Evolutionary conservation across 2,329 filamentous ascomycete genomes (phyloP).

Genomic region (Moelleriella libera): DNA sequence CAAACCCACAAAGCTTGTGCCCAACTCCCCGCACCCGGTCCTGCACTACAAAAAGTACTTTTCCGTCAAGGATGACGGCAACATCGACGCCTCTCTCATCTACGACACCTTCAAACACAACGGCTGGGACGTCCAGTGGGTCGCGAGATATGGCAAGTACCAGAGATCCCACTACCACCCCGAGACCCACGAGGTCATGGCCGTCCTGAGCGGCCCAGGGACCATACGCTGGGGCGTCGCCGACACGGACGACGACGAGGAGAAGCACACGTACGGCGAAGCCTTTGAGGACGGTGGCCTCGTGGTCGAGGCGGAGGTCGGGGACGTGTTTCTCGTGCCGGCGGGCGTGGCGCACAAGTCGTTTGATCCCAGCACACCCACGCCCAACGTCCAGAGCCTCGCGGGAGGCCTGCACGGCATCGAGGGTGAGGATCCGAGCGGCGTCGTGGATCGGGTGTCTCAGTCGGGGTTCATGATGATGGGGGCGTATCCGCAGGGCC

Average conservation of each 20-base stretch:
- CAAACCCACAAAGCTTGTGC: constrained; percentile 27
- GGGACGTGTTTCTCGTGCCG: constrained; percentile 46
- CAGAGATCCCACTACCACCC: constrained; percentile 45
- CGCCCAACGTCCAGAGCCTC: constrained; percentile 25
- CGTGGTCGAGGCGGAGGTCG: constrained; percentile 29
- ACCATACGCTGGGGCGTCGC: constrained; percentile 40
- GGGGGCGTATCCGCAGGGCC: constrained; percentile 29
- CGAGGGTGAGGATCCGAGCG: constrained; percentile 17
- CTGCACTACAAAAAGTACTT: constrained; percentile 30
- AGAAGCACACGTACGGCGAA: constrained; percentile 22
- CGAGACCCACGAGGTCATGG: constrained; percentile 41
- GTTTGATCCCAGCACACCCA: constrained; percentile 20
- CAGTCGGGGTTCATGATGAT: constrained; percentile 20
- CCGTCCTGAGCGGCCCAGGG: constrained; percentile 35
- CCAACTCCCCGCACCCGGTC: constrained; percentile 36
- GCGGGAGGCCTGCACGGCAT: constrained; percentile 16
- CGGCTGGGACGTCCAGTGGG: constrained; percentile 40
- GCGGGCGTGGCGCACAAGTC: constrained; percentile 43
- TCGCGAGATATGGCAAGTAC: constrained; percentile 39
- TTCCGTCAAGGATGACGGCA: background rate
- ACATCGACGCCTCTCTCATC: constrained; percentile 22
- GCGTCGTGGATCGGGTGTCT: constrained; percentile 19
- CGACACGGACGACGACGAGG: constrained; percentile 25
- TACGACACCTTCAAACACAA: constrained; percentile 32
- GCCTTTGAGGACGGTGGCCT: constrained; percentile 32